Evolutionary conservation across 208 protist genomes (phyloP).

Genomic region (Acanthamoeba sp.): DNA sequence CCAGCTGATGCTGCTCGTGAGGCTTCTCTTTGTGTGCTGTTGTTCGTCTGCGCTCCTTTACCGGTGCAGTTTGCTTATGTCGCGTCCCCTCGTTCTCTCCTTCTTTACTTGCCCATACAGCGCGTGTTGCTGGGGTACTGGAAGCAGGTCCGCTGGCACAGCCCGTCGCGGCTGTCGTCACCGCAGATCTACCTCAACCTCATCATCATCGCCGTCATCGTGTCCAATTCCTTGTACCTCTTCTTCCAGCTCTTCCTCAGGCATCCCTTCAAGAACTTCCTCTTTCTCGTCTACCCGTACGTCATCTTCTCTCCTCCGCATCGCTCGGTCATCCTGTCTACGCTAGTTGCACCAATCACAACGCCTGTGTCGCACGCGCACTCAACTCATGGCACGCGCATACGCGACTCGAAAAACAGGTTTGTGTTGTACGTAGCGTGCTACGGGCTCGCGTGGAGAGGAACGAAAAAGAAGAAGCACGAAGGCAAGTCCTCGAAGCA

Average conservation of each 20-base stretch:
- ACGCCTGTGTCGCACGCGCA: background rate
- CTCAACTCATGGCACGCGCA: background rate
- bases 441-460: conserved; percentile 43
- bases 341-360: too few species aligned
- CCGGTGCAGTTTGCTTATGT: too few species aligned
- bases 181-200: conserved; percentile 71
- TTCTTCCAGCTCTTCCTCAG: conserved; percentile 70
- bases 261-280: conserved; percentile 73
- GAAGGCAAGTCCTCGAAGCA: conserved; percentile 19
- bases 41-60: background rate
- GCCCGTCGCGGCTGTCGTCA: conserved; percentile 42
- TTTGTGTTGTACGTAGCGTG: conserved; percentile 33
- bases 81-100: background rate
- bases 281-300: conserved; percentile 69
- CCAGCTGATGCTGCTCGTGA: background rate
- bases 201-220: conserved; percentile 60
- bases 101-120: too few species aligned
- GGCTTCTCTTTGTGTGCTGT: background rate
- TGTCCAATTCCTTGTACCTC: conserved; percentile 68
- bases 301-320: background rate
- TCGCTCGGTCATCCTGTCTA: too few species aligned
- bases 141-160: conserved; percentile 64
- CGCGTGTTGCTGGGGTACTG: conserved; percentile 34
- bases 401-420: background rate
- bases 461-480: conserved; percentile 14